Evolutionary conservation across 2,329 filamentous ascomycete species (phyloP), one percentile per base, ranked within the genome.

Genomic region (Cytospora leucostoma): DNA sequence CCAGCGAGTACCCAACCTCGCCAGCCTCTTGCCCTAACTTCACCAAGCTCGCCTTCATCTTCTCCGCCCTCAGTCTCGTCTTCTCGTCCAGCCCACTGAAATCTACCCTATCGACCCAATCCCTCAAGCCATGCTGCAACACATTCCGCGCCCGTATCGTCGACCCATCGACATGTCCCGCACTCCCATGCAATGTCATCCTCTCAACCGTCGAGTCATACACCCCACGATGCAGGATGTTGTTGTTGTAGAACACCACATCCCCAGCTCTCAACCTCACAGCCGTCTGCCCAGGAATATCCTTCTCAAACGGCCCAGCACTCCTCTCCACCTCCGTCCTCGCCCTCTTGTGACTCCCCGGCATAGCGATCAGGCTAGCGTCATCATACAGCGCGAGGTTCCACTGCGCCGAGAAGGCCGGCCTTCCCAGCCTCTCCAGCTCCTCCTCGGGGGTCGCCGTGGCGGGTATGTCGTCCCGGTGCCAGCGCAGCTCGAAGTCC

Each of bases 221-320:
- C 27, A 83, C 82, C 0, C 88, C 88, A 2, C 88, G 78, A 70
- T 91, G 88, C 64, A 94, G 74, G 68, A 95, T 94, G 72, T 95
- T 94, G 72, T 92, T 94, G 74, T 95, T 87, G 71, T 95, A 95
- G 70, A 95, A 94, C 52, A 90, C 89, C 12, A 90, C 85, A 75
- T 95, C 91, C 0, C 91, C 91, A 0, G 90, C 82, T 67, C 84
- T 79, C 65, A 94, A 78, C 71, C 80, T 72, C 19, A 95, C 90
- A 8, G 84, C 37, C 35, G 61, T 38, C 63, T 66, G 65, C 3
- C 54, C 63, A 1, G 65, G 65, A 12, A 66, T 65, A 52, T 60
- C 56, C 63, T 65, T 62, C 53, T 65, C 65, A 11, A 86, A 90
- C 0, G 89, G 88, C 21, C 80, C 85, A 0, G 91, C 91, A 7